Conservation (phyloP, 75 land plant species). For the Adiantum capillusveneris region DNA sequence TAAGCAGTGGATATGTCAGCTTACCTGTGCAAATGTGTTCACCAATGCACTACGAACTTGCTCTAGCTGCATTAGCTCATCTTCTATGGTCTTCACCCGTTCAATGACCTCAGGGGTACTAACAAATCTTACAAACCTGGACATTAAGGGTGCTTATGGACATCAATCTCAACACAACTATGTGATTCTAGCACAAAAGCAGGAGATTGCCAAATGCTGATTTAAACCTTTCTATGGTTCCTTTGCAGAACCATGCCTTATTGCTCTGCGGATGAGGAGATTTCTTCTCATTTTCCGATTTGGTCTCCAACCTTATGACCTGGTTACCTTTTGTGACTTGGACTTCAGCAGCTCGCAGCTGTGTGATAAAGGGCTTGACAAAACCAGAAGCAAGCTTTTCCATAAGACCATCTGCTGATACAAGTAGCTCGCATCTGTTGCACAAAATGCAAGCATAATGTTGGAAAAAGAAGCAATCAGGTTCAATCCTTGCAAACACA, state of each 20-base stretch:
- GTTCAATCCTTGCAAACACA: not conserved
- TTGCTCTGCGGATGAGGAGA: conserved; percentile 28
- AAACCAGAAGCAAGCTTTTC: conserved; percentile 81
- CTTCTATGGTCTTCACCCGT: conserved; percentile 76
- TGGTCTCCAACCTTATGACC: conserved; percentile 55
- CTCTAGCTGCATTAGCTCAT: conserved; percentile 86
- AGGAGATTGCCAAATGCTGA: not conserved
- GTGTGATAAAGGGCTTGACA: conserved; percentile 65
- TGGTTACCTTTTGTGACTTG: conserved; percentile 40
- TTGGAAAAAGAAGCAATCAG: not conserved
- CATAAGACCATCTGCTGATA: conserved; percentile 49
- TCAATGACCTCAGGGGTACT: conserved; percentile 95
- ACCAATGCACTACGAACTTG: conserved; percentile 27
- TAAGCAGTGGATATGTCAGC: no score
- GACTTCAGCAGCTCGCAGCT: conserved; percentile 66
- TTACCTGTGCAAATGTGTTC: not conserved
- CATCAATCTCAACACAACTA: not conserved
- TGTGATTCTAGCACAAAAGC: not conserved
- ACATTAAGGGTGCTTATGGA: not conserved
- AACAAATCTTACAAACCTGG: conserved; percentile 96
- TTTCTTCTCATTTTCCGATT: conserved; percentile 10
- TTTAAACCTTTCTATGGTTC: conserved; percentile 68
- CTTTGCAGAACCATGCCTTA: conserved; percentile 71
- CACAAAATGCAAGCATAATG: not conserved
- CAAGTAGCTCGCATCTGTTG: conserved; percentile 70